Percentiles rank a stretch among this genome's conserved stretches.
phyloP scores from a whole-genome alignment of 2,329 filamentous ascomycete genomes.

The Lachnellula arida region DNA sequence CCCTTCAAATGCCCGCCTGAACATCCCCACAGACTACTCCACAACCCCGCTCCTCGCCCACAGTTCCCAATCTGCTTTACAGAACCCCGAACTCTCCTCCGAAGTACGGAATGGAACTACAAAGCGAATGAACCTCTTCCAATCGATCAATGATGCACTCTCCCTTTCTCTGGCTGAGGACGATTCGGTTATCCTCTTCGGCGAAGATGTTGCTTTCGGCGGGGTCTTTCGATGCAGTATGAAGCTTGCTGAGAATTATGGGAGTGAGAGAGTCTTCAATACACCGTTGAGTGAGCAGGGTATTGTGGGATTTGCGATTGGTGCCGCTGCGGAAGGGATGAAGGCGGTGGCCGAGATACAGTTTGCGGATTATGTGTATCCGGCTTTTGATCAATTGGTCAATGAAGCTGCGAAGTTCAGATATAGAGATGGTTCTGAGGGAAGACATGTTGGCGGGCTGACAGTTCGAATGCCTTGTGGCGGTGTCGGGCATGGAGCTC shows the following conservation, averaged over 20 bases:
- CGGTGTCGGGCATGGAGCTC: conserved; percentile 65
- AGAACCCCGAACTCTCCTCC: conserved; percentile 65
- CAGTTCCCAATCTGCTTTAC: conserved; percentile 65
- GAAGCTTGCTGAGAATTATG: conserved; percentile 83
- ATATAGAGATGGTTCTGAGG: conserved; percentile 58
- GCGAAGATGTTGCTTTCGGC: conserved; percentile 95
- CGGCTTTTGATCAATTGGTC: conserved; percentile 72
- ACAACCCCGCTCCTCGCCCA: conserved; percentile 79
- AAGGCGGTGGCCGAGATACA: conserved; percentile 85
- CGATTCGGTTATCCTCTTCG: conserved; percentile 84
- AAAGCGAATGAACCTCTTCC: conserved; percentile 88
- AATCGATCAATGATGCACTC: conserved; percentile 87
- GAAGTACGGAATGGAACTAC: conserved; percentile 64
- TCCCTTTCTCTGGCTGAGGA: conserved; percentile 77
- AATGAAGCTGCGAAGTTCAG: conserved; percentile 71
- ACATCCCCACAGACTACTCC: conserved; percentile 82
- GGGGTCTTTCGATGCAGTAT: conserved; percentile 94
- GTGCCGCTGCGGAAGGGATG: conserved; percentile 85
- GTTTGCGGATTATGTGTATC: conserved; percentile 74
- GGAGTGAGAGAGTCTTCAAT: conserved; percentile 88
- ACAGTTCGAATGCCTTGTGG: conserved; percentile 69
- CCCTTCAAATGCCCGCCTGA: conserved; percentile 62
- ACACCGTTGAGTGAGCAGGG: conserved; percentile 93
- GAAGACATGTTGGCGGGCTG: conserved; percentile 56
- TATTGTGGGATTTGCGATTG: conserved; percentile 89